Percentiles rank a stretch among this genome's conserved stretches.
These are phyloP conservation scores for Globisporangium canariense DNA, from an alignment of 352 stramenopile genomes.

Conservation along the genomic window DNA sequence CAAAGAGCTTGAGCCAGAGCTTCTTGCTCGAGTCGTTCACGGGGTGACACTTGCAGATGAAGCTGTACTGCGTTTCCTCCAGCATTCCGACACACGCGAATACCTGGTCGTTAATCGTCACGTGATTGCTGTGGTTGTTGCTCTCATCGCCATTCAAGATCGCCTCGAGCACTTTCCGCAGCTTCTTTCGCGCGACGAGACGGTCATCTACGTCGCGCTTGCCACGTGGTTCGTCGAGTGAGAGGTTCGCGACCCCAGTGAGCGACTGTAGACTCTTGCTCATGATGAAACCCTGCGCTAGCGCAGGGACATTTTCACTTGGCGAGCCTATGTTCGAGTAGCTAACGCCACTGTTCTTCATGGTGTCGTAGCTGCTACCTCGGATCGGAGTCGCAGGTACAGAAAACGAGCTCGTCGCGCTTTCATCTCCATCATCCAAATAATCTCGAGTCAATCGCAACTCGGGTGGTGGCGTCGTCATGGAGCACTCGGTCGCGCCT, in stretches of 20 bases:
- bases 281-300: conserved; percentile 19
- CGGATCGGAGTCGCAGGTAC: background rate
- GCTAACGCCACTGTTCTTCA: background rate
- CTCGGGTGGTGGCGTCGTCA: conserved; percentile 10
- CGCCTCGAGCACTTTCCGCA: conserved; percentile 13
- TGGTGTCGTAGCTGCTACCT: conserved; percentile 2
- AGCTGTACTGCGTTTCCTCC: conserved; percentile 41
- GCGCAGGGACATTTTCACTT: background rate
- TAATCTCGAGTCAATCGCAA: background rate
- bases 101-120: conserved; percentile 11
- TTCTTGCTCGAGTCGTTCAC: background rate
- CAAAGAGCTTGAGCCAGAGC: conserved; percentile 53
- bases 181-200: conserved; percentile 15
- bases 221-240: conserved; percentile 7
- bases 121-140: background rate
- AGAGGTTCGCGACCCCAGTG: conserved; percentile 23
- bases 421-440: background rate
- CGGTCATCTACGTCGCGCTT: conserved; percentile 8
- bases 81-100: conserved; percentile 18
- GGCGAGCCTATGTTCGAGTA: conserved; percentile 8
- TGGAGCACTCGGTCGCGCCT: conserved; percentile 3
- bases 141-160: conserved; percentile 9
- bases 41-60: conserved; percentile 33
- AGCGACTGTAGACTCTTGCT: conserved; percentile 29
- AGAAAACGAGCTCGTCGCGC: background rate